phyloP scores from a whole-genome alignment of 2,329 filamentous ascomycete genomes.

The Talaromyces sp. region DNA sequence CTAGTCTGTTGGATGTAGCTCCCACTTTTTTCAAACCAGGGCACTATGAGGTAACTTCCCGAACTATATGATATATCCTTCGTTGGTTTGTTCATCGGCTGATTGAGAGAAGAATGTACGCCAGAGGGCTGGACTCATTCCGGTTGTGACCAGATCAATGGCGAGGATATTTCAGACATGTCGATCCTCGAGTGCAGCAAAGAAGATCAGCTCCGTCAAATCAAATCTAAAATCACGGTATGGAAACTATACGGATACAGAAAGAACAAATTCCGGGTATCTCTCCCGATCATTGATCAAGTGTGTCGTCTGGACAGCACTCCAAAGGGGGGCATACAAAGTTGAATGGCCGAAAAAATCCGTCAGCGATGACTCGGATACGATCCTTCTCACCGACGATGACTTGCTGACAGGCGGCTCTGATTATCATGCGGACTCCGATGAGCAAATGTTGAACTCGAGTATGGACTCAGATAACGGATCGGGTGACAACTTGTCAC shows the following conservation, averaged over 20 bases:
- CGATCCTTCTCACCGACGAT: not conserved
- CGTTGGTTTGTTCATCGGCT: constrained; percentile 7
- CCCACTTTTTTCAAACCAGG: constrained; percentile 14
- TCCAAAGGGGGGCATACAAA: constrained; percentile 27
- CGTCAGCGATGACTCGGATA: not conserved
- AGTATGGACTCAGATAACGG: not conserved
- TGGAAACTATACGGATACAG: not conserved
- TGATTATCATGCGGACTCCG: not conserved
- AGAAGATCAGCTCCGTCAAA: constrained; percentile 19
- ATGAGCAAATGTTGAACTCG: not conserved
- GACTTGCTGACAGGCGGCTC: not conserved
- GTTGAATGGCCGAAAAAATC: constrained; percentile 15
- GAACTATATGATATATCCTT: not conserved
- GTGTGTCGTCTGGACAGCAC: constrained; percentile 32
- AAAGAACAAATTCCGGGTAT: not conserved
- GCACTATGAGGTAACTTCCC: constrained; percentile 29
- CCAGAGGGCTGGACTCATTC: constrained; percentile 34
- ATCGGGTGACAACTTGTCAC: not conserved
- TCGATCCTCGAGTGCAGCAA: constrained; percentile 18
- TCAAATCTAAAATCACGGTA: not conserved
- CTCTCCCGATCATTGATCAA: constrained; percentile 24
- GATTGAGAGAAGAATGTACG: constrained; percentile 30
- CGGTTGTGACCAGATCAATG: constrained; percentile 35
- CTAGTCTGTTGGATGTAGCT: constrained; percentile 9
- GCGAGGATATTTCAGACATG: constrained; percentile 28